Percentiles rank a stretch among this genome's conserved stretches.
phyloP scores from a whole-genome alignment of 345 rosid genomes.

The Gossypium anomalum region DNA sequence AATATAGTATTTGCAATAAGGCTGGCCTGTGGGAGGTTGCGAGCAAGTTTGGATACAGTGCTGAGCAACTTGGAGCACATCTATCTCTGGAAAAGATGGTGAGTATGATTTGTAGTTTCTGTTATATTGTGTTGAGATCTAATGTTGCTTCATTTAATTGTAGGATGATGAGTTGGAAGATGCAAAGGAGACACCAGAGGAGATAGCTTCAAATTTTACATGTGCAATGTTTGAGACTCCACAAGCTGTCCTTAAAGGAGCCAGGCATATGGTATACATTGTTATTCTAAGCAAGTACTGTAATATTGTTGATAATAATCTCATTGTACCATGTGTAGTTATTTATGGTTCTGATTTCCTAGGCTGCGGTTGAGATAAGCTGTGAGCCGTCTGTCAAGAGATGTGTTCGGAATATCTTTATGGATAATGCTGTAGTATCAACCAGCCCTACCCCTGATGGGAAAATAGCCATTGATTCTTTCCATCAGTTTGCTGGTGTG shows the following conservation, averaged over 20 bases:
- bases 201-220: slow-evolving; percentile 82
- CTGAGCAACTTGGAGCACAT: slow-evolving; percentile 79
- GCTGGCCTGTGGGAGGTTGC: slow-evolving; percentile 98
- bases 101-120: slow-evolving; percentile 32
- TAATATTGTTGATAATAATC: neutral
- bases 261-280: slow-evolving; percentile 88
- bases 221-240: slow-evolving; percentile 93
- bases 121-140: slow-evolving; percentile 12
- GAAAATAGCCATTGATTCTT: slow-evolving; percentile 71
- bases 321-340: neutral
- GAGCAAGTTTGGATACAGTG: slow-evolving; percentile 86
- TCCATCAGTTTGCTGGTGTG: slow-evolving; percentile 80
- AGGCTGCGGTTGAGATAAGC: slow-evolving; percentile 99
- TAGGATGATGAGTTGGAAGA: slow-evolving; percentile 74
- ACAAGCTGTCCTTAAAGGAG: slow-evolving; percentile 90
- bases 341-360: slow-evolving; percentile 11
- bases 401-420: slow-evolving; percentile 64
- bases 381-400: slow-evolving; percentile 87
- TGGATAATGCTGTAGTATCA: slow-evolving; percentile 86
- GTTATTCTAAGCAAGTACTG: neutral
- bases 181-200: slow-evolving; percentile 96
- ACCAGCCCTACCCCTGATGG: slow-evolving; percentile 90
- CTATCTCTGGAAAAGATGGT: slow-evolving; percentile 67
- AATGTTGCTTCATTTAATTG: slow-evolving; percentile 26
- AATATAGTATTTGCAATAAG: slow-evolving; percentile 74